Evolutionary conservation across 176 grass and related monocot species (phyloP).

Genomic region (Triticum dicoccoides): DNA sequence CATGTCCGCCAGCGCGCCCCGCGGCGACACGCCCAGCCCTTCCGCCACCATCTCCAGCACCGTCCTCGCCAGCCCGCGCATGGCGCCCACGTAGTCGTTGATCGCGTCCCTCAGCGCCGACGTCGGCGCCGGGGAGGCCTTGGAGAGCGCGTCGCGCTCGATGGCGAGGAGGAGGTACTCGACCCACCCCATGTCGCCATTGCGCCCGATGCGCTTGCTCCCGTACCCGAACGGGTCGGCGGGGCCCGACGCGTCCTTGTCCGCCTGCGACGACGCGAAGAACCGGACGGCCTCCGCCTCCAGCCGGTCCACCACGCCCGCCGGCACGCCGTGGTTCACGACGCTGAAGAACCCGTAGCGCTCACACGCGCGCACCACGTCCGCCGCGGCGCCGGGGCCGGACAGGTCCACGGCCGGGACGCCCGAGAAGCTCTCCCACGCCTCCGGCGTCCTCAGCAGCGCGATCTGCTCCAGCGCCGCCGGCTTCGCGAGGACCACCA

Average conservation of each 20-base stretch:
- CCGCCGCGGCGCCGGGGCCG: constrained; percentile 4
- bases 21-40: constrained; percentile 48
- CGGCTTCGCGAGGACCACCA: constrained; percentile 61
- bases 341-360: constrained; percentile 65
- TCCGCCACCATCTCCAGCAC: constrained; percentile 63
- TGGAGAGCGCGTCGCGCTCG: neutral
- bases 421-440: neutral
- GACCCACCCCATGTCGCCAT: constrained; percentile 83
- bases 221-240: constrained; percentile 64
- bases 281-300: constrained; percentile 61
- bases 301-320: constrained; percentile 25
- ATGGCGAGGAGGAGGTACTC: constrained; percentile 88
- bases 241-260: constrained; percentile 53
- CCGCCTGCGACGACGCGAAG: constrained; percentile 51
- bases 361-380: constrained; percentile 55
- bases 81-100: constrained; percentile 43
- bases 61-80: constrained; percentile 40
- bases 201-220: constrained; percentile 59
- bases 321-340: constrained; percentile 45
- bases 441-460: constrained; percentile 33
- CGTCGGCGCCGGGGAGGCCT: neutral
- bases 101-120: constrained; percentile 46
- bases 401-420: constrained; percentile 56
- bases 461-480: constrained; percentile 56
- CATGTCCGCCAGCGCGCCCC: constrained; percentile 43